Evolutionary conservation across 768 basidiomycete species (phyloP), one percentile per base, ranked within the genome.

Genomic region (Pisolithus microcarpus): DNA sequence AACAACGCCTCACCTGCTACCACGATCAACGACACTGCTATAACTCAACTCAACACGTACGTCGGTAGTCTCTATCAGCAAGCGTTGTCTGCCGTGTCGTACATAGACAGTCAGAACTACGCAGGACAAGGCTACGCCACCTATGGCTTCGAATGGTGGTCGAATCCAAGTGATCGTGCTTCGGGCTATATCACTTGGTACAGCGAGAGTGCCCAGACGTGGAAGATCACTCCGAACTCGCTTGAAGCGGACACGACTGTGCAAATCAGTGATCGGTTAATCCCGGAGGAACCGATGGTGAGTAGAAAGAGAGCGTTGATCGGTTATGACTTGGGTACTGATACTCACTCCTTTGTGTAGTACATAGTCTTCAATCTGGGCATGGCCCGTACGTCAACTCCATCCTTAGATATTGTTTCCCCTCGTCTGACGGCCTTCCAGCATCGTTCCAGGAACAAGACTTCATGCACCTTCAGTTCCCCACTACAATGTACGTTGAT

Each of bases 201-300:
- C 44, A 79, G 80, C 53, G 72, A 82, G 52, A 84, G 80, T 5
- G 54, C 72, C 37, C 68, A 77, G 60, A 77, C 85, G 0, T 97
- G 94, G 92, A 83, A 75, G 28, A 67, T 87, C 43, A 81, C 78
- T 9, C 69, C 87, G 1, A 73, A 69, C 3, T 72, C 88, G 3
- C 68, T 92, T n/a, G 86, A 81, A 4, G 69, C 91, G 2, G 84
- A 93, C 67, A 21, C 77, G 0, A 61, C 57, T 4, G 71, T 79
- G 0, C 54, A 82, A 49, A 74, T 98, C 45, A 73, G 78, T 34
- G 72, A 77, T 58, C 75, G 94, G 31, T 61, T 93, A 15, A 82
- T 81, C 50, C 75, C 91, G 5, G 90, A 94, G 61, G 96, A 99
- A 65, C 95, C 96, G 2, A 86, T 97, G 92, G 90, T 91, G 57